A percentile compares a stretch with the other conserved stretches of the same genome.
Evolutionary conservation across 2,329 filamentous ascomycete species (phyloP).

Genomic region (Colletotrichum liaoningense): DNA sequence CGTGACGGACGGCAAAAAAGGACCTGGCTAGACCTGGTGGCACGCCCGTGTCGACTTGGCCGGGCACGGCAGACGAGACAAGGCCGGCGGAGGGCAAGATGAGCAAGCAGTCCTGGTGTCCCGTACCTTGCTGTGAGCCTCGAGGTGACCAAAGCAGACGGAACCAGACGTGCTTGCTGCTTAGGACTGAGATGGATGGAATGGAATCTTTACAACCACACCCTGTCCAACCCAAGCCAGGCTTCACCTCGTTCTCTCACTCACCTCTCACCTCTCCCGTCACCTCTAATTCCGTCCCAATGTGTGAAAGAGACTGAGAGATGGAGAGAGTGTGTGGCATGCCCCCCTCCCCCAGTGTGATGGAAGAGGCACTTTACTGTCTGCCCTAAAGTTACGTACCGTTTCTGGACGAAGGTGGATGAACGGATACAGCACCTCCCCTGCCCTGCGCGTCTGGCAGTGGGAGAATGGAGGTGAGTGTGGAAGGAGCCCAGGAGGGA

Average conservation of each 20-base stretch:
- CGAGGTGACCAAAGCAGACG: not conserved
- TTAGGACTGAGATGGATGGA: no score
- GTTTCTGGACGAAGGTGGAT: constrained; percentile 16
- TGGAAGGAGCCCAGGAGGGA: not conserved
- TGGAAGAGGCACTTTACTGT: constrained; percentile 1
- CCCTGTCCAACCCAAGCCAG: not conserved
- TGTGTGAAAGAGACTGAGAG: not conserved
- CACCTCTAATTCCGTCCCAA: not conserved
- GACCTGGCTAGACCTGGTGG: not conserved
- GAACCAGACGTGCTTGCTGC: not conserved
- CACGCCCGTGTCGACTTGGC: not conserved
- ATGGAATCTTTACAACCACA: not conserved
- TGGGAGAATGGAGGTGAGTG: not conserved
- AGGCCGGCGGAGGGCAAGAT: not conserved
- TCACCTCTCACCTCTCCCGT: not conserved
- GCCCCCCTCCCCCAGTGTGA: not conserved
- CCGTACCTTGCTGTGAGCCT: not conserved
- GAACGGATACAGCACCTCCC: not conserved
- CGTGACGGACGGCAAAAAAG: not conserved
- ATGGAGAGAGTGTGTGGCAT: not conserved
- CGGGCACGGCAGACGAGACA: not conserved
- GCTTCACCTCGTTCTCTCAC: not conserved
- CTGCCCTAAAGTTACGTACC: not conserved
- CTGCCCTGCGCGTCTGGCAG: not conserved
- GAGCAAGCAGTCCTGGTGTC: not conserved